These are phyloP conservation scores for Hypoxylon sp. DNA, from an alignment of 2,329 filamentous ascomycete species.

Conservation along the genomic window DNA sequence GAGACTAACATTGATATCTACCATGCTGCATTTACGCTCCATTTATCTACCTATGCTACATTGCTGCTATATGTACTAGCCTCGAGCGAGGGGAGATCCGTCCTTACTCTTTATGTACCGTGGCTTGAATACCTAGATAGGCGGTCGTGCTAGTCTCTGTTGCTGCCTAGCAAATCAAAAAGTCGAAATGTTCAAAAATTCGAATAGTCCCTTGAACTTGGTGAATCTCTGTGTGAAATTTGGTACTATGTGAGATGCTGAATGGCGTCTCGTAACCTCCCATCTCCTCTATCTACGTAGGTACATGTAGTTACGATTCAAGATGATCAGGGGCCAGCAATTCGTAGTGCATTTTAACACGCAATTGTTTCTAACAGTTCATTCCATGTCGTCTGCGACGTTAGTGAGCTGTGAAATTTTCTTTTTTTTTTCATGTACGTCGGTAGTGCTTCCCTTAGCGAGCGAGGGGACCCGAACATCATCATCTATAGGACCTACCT, in stretches of 20 bases:
- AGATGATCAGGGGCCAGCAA: background rate
- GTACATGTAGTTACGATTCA: background rate
- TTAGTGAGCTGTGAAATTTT: background rate
- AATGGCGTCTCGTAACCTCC: background rate
- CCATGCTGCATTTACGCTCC: background rate
- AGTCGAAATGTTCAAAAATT: constrained; percentile 39
- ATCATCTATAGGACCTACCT: background rate
- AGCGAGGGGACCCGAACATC: background rate
- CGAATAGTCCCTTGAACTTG: background rate
- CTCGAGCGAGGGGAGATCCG: constrained; percentile 9
- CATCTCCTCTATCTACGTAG: background rate
- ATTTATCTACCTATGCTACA: constrained; percentile 8
- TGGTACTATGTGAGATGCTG: too few species aligned
- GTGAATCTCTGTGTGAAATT: background rate
- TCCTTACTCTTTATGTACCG: constrained; percentile 27
- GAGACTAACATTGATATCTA: background rate
- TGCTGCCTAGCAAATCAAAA: constrained; percentile 35
- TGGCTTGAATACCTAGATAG: constrained; percentile 26
- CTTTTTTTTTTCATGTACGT: background rate
- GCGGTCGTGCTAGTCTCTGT: constrained; percentile 23
- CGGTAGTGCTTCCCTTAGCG: constrained; percentile 11
- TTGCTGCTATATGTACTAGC: background rate
- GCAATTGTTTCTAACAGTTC: background rate
- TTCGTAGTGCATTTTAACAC: background rate
- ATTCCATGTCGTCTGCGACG: background rate